Evolutionary conservation across 441 rosid genomes (phyloP).

Genomic region (Euphorbia schlechtendalii): DNA sequence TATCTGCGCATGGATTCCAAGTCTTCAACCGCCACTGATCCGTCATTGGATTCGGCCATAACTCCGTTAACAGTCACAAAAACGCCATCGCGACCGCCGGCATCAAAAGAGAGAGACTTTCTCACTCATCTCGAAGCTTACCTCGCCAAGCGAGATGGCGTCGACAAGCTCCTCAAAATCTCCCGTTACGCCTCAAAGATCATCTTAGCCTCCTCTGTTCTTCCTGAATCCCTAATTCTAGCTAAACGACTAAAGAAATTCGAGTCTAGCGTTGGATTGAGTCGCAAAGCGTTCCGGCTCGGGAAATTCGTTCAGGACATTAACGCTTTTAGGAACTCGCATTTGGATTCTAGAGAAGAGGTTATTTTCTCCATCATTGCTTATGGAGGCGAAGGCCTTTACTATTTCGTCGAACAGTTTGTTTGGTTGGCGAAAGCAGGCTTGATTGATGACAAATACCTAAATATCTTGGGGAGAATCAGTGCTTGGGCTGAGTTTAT

Average conservation of each 20-base stretch:
- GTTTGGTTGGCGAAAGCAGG: constrained; percentile 88
- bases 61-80: constrained; percentile 9
- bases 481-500: constrained; percentile 84
- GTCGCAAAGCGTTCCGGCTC: constrained; percentile 93
- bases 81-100: constrained; percentile 12
- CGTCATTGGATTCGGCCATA: not conserved
- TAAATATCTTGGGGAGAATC: constrained; percentile 42
- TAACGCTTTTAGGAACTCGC: constrained; percentile 53
- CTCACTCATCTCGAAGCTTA: constrained; percentile 69
- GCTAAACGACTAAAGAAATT: constrained; percentile 53
- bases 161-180: constrained; percentile 86
- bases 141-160: constrained; percentile 84
- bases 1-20: constrained; percentile 30
- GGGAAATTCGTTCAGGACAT: constrained; percentile 87
- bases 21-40: constrained; percentile 16
- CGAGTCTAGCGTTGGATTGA: constrained; percentile 88
- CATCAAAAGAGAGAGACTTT: constrained; percentile 44
- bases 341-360: constrained; percentile 38
- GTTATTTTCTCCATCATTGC: constrained; percentile 43
- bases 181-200: constrained; percentile 82
- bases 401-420: constrained; percentile 78
- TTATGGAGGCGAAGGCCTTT: constrained; percentile 88
- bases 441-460: constrained; percentile 49
- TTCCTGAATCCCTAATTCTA: constrained; percentile 40
- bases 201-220: constrained; percentile 52